Base-by-base conservation (phyloP, 1,284 basidiomycete genomes). In the Apiotrichum gamsii region DNA sequence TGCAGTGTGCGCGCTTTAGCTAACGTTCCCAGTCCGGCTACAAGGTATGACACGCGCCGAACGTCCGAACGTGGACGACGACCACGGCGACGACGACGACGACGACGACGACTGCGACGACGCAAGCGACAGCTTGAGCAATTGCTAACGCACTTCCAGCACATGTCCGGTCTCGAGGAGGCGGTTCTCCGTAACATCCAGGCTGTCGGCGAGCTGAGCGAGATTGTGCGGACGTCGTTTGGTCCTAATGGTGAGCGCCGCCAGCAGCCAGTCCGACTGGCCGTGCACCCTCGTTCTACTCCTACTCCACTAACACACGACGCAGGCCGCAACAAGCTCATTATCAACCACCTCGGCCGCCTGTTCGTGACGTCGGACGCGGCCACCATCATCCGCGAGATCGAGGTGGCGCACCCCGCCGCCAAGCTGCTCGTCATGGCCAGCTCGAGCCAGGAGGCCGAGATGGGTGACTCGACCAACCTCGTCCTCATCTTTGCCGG, bases 401-500 rank as follows among this genome's bases (percentile, higher is more conserved):
- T 97, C 69, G 95, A 98, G 69, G 90, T 99, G 41, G 90, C 97
- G 23, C 95, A 98, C 72, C 95, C 95, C 0, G 94, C 94, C 5
- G 95, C 91, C 24, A 98, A 97, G 73, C 77, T 98, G 10, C 77
- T 99, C 13, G 94, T 98, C 25, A 95, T 97, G 89, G 91, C 93
- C 16, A 90, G 87, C 33, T 90, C 96, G 66, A 88, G 94, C 28
- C 95, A 99, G 70, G 94, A 97, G 73, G 73, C 83, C 1, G 95
- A 98, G 87, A 94, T 97, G 88, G 95, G 94, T 48, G 95, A 98
- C 75, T 82, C 88, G 43, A 97, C 94, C 46, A 97, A 97, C 73
- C 80, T 87, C 64, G 93, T 98, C 37, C 75, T 98, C 65, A 98
- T 98, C 67, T 77, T 98, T 39, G 91, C 89, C 6, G 95, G 95